phyloP scores from a whole-genome alignment of 352 stramenopile genomes.

The Pythium guiyangense region DNA sequence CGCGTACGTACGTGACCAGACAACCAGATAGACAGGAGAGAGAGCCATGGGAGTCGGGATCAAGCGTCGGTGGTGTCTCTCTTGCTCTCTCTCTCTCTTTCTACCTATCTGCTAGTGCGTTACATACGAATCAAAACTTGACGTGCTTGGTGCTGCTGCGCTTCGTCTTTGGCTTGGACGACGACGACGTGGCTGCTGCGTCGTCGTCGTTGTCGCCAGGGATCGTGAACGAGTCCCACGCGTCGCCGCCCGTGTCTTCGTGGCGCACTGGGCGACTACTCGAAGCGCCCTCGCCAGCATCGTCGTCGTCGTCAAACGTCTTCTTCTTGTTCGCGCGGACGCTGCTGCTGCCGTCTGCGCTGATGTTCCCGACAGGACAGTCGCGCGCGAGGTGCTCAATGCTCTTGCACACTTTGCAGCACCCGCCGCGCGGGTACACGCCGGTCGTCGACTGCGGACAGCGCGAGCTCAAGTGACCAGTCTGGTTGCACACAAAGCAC shows the following conservation, averaged over 20 bases:
- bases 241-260: conserved; percentile 13
- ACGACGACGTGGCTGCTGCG: conserved; percentile 7
- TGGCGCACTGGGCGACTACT: not conserved
- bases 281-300: conserved; percentile 25
- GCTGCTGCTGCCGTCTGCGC: conserved; percentile 42
- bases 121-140: conserved; percentile 36
- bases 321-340: conserved; percentile 75
- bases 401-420: conserved; percentile 86
- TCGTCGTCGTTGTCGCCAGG: conserved; percentile 36
- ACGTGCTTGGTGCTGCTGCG: conserved; percentile 24
- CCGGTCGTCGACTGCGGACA: conserved; percentile 85
- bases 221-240: conserved; percentile 13
- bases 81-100: too few species aligned
- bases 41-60: too few species aligned
- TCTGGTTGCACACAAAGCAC: conserved; percentile 87
- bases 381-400: conserved; percentile 79
- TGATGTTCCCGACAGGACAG: conserved; percentile 74
- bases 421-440: conserved; percentile 87
- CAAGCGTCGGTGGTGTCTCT: too few species aligned
- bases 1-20: too few species aligned
- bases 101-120: not conserved
- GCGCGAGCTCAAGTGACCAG: conserved; percentile 82
- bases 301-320: conserved; percentile 61
- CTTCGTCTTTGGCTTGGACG: conserved; percentile 12
- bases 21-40: too few species aligned